These are phyloP conservation scores for Cyclotella choctawhatcheeana DNA, from an alignment of 108 stramenopile genomes.

Conservation along the genomic window DNA sequence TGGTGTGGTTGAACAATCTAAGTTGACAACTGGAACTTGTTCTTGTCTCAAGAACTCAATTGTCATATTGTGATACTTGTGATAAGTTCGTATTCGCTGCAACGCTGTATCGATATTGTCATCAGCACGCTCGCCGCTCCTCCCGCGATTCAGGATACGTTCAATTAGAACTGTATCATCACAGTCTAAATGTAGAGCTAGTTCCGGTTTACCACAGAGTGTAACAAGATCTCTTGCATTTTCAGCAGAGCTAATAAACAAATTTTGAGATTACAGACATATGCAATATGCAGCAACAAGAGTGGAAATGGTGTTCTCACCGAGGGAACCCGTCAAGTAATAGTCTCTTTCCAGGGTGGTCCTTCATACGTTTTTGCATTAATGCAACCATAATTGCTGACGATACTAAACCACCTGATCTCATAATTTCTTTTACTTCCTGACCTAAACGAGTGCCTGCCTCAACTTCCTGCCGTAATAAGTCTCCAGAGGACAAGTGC, in stretches of 20 bases:
- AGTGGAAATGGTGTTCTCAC: too few relatives aligned
- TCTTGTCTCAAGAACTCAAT: conserved; percentile 78
- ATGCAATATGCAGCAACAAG: too few relatives aligned
- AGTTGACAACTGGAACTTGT: conserved; percentile 81
- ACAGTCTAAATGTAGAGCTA: conserved; percentile 81
- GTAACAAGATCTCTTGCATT: conserved; percentile 76
- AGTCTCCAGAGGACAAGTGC: conserved; percentile 93
- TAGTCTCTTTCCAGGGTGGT: conserved; percentile 80
- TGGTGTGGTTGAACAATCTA: conserved; percentile 79
- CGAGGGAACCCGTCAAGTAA: conserved; percentile 92
- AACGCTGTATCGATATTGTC: conserved; percentile 87
- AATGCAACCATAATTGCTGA: conserved; percentile 83
- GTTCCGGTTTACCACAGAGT: conserved; percentile 78
- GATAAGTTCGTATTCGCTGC: conserved; percentile 73
- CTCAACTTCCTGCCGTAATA: conserved; percentile 91
- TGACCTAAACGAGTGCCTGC: conserved; percentile 79
- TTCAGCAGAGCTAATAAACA: conserved; percentile 70
- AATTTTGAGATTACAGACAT: too few relatives aligned
- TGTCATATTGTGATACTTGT: conserved; percentile 76
- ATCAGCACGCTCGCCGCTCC: conserved; percentile 63
- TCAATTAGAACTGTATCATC: conserved; percentile 83
- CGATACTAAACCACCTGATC: conserved; percentile 81
- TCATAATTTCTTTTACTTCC: conserved; percentile 90
- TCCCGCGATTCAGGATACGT: conserved; percentile 69
- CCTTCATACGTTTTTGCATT: conserved; percentile 80